Conservation (phyloP, 768 basidiomycete species). For the Leccinum pellstonianum region DNA sequence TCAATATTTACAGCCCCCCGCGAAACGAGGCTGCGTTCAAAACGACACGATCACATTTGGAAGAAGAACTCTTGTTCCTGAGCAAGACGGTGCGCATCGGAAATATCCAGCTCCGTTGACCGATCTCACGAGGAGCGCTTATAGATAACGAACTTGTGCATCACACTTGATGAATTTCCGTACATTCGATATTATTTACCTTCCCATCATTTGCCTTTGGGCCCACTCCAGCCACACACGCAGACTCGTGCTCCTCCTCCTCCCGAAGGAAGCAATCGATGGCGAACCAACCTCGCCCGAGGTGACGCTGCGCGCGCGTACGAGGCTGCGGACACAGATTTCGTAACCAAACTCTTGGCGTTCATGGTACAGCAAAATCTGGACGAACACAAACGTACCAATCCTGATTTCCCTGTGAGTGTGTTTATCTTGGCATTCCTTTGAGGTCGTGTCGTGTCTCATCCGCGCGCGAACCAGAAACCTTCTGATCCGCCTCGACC, state of each 20-base stretch:
- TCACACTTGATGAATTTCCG: slow-evolving; percentile 89
- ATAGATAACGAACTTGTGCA: slow-evolving; percentile 86
- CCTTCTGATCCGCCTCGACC: slow-evolving; percentile 56
- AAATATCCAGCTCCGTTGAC: not conserved
- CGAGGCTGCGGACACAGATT: slow-evolving; percentile 72
- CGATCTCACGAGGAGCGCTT: slow-evolving; percentile 3
- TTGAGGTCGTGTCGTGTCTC: not conserved
- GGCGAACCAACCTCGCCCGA: slow-evolving; percentile 80
- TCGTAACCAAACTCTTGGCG: slow-evolving; percentile 79
- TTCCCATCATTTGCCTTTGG: slow-evolving; percentile 76
- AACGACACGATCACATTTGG: slow-evolving; percentile 69
- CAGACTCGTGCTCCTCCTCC: slow-evolving; percentile 68
- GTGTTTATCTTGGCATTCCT: not conserved
- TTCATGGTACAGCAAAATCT: slow-evolving; percentile 79
- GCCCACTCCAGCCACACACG: slow-evolving; percentile 69
- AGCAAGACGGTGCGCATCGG: slow-evolving; percentile 55
- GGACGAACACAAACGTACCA: slow-evolving; percentile 83
- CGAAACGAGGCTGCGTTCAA: slow-evolving; percentile 66
- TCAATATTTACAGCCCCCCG: slow-evolving; percentile 85
- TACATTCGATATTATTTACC: slow-evolving; percentile 92
- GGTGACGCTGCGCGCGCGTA: slow-evolving; percentile 67
- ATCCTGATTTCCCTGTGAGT: slow-evolving; percentile 85
- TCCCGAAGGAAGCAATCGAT: slow-evolving; percentile 60
- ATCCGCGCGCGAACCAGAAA: slow-evolving; percentile 41
- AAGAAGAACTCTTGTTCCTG: slow-evolving; percentile 81